Base-by-base conservation (phyloP, 169 alveolate genomes). In the Plasmodium gallinaceum region DNA sequence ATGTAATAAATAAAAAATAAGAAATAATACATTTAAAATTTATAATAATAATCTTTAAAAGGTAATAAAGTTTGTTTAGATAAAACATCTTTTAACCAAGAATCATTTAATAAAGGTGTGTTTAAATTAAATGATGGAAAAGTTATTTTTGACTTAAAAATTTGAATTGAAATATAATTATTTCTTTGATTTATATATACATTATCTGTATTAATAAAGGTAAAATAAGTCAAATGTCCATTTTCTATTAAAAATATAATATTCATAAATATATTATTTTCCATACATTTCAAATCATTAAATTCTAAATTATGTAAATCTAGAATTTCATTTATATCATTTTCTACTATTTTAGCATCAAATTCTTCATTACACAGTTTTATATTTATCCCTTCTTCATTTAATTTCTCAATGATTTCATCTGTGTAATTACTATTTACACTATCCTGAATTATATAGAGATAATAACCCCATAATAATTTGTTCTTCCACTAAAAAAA, bases 171-270 rank as follows among this genome's bases (percentile, higher is more conserved):
- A 10, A 83, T n/a, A 57, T 70, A 83, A 43, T 83, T 68, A 73
- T 83, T 69, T 62, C 65, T 66, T 48, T 83, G 91, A n/a, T 7
- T 69, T 14, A 83, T 83, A 10, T 52, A 20, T 37, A 83, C 57
- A 72, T 42, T 66, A 7, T 83, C 91, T 5, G 91, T 83, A 42
- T 83, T 70, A 14, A 68, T 71, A 72, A 83, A 70, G 7, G 57
- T 60, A 16, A 83, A 83, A 43, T 83, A 83, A 22, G 85, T 83
- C 18, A 83, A 51, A 37, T 83, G 91, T 14, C 86, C 91, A 83
- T 83, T 83, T 83, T 83, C 91, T 22, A 83, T 70, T 48, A 83
- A 69, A 69, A 83, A 83, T 16, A 83, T 69, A 2, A 70, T 52
- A 60, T 83, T 83, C 45, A 83, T n/a, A 24, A 69, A 83, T 42